Evolutionary conservation across 768 basidiomycete species (phyloP).

Genomic region (Russula vinacea): DNA sequence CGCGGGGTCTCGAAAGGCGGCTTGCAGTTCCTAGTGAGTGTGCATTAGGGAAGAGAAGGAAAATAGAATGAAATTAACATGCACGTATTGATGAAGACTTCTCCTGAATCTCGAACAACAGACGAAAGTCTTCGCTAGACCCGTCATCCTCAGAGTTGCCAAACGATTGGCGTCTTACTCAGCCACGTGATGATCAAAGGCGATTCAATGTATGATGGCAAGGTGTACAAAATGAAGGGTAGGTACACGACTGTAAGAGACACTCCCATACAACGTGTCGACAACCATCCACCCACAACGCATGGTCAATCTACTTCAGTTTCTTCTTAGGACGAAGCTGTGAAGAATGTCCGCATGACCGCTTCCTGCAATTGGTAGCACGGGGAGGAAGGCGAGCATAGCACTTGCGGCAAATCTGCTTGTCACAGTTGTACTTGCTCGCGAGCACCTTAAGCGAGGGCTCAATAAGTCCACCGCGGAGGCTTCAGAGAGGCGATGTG

Average conservation of each 20-base stretch:
- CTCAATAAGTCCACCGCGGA: constrained; percentile 98
- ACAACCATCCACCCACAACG: constrained; percentile 8
- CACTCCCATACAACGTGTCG: constrained; percentile 1
- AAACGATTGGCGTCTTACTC: neutral
- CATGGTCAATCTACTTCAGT: constrained; percentile 66
- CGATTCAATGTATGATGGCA: neutral
- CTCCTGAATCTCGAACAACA: constrained; percentile 7
- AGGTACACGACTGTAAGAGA: constrained; percentile 20
- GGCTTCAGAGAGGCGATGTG: constrained; percentile 45
- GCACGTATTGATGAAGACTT: constrained; percentile 20
- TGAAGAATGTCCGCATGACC: constrained; percentile 84
- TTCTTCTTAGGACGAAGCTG: constrained; percentile 99
- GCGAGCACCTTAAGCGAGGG: constrained; percentile 97
- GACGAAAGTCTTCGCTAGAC: neutral
- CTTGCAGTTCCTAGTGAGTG: constrained; percentile 50
- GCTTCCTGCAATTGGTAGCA: constrained; percentile 99
- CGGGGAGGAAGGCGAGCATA: constrained; percentile 99
- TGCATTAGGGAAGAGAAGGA: constrained; percentile 5
- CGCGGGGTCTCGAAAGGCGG: constrained; percentile 57
- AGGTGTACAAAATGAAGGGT: neutral
- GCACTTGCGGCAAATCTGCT: constrained; percentile 99
- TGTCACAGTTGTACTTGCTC: constrained; percentile 97
- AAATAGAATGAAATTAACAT: constrained; percentile 1
- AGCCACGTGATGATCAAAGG: neutral
- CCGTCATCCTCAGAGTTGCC: neutral